Base-by-base conservation (phyloP, 129 eudicot species). In the Lonicera japonica region DNA sequence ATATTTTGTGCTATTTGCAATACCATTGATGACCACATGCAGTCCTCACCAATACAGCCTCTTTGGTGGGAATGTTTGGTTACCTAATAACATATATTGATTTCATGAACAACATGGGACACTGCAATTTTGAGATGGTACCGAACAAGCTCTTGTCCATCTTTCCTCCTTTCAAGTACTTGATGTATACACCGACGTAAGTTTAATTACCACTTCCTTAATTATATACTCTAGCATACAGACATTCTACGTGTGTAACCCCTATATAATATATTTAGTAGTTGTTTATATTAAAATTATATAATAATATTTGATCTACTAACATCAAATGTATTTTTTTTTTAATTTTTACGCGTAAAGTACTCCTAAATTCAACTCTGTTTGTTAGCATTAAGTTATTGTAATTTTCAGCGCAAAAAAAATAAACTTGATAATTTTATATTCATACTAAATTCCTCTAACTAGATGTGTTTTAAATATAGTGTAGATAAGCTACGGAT, bases 121-220 rank as follows among this genome's bases (percentile, higher is more conserved):
- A 54, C 29, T 54, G 58, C 58, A 54, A 54, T 25, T 54, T 54
- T 21, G 58, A 54, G 59, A 11, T 54, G 14, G 8, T 54, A 7
- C 59, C 59, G 3, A 8, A 10, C 16, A 10, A 3, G 16, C 38
- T 54, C n/a, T 54, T 54, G 34, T 54, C 59, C 17, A 10, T 54
- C 34, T 54, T 54, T 54, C 59, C 36, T 22, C 59, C 59, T 22
- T 17, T 54, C 59, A 54, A 54, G 34, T 54, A 54, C 59, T 8
- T 54, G 1, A 54, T 54, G 59, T 54, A 54, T 1, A 54, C n/a
- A 21, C 59, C 59, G 2, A 11, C 59, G 59, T 54, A 47, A 43
- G n/a, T 54, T 53, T 8, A 54, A 54, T 10, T 54, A 8, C 17
- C 59, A 54, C 10, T 20, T 54, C 2, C 15, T 54, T 17, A 14